phyloP scores from a whole-genome alignment of 352 stramenopile species.

The Globisporangium splendens region DNA sequence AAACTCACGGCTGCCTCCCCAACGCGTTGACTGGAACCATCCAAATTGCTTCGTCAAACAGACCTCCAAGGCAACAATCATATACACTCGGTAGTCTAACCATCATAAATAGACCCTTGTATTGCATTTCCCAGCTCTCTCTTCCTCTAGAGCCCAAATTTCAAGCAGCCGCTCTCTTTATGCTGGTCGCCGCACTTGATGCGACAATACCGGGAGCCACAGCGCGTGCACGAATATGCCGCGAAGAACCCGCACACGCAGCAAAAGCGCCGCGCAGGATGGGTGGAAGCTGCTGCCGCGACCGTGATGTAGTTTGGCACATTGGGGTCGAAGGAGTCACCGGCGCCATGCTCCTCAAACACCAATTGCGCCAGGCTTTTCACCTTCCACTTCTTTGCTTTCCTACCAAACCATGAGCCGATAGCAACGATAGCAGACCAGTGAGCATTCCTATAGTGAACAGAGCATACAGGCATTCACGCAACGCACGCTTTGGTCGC shows the following conservation, averaged over 20 bases:
- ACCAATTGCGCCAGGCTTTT: slow-evolving; percentile 87
- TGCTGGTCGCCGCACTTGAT: slow-evolving; percentile 83
- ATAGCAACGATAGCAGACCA: not conserved
- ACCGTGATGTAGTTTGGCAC: slow-evolving; percentile 72
- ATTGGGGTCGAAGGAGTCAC: not conserved
- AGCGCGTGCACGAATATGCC: slow-evolving; percentile 73
- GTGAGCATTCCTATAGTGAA: not conserved
- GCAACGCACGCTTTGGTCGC: slow-evolving; percentile 3
- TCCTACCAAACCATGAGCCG: not conserved
- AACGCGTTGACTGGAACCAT: not conserved
- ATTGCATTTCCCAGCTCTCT: not conserved
- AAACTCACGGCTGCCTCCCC: slow-evolving; percentile 2
- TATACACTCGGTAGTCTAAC: too few relatives aligned
- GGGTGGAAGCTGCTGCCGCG: slow-evolving; percentile 47
- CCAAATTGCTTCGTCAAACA: not conserved
- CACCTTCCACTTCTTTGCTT: slow-evolving; percentile 68
- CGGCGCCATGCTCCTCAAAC: slow-evolving; percentile 71
- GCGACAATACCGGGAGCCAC: slow-evolving; percentile 78
- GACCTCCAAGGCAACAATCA: too few relatives aligned
- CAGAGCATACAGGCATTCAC: not conserved
- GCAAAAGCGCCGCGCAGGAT: slow-evolving; percentile 79
- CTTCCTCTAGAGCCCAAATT: slow-evolving; percentile 67
- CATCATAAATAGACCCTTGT: slow-evolving; percentile 1
- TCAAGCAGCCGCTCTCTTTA: slow-evolving; percentile 88
- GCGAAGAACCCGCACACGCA: slow-evolving; percentile 83